A percentile compares a stretch with the other conserved stretches of the same genome.
Evolutionary conservation across 2,329 filamentous ascomycete genomes (phyloP).

Genomic region (Periconia digitata): DNA sequence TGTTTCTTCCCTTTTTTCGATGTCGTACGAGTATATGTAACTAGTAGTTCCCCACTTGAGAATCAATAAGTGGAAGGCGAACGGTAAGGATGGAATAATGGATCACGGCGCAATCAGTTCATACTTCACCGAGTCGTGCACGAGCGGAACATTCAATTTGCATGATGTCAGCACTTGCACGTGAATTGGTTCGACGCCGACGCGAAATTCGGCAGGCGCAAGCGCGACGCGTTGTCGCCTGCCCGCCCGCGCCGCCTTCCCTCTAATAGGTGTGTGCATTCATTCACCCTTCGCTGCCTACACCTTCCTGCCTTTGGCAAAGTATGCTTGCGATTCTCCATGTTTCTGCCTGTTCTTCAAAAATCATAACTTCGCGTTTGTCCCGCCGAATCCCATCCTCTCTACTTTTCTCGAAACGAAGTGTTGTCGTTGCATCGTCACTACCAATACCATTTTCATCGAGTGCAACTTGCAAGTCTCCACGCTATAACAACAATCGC

Average conservation of each 20-base stretch:
- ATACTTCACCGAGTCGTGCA: not conserved
- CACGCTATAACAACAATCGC: not conserved
- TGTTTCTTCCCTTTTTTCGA: too few species aligned
- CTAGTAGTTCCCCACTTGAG: not conserved
- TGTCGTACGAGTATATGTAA: not conserved
- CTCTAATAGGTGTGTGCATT: slow-evolving; percentile 6
- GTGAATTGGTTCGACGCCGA: slow-evolving; percentile 18
- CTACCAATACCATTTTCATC: not conserved
- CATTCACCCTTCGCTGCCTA: not conserved
- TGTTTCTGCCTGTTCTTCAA: slow-evolving; percentile 21
- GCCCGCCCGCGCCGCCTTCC: slow-evolving; percentile 10
- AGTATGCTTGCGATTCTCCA: slow-evolving; percentile 36
- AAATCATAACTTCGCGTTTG: slow-evolving; percentile 4
- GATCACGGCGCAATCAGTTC: not conserved
- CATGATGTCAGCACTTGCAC: slow-evolving; percentile 11
- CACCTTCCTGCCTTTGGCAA: slow-evolving; percentile 13
- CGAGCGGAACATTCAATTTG: not conserved
- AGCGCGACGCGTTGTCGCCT: slow-evolving; percentile 23
- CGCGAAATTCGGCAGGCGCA: slow-evolving; percentile 28
- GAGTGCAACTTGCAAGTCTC: not conserved
- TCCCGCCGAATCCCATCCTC: not conserved
- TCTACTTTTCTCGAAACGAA: not conserved
- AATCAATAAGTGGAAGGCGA: not conserved
- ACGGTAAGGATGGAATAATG: not conserved
- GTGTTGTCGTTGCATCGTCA: not conserved